Conservation (phyloP, 2,329 filamentous ascomycete genomes). For the Zarea fungicola region DNA sequence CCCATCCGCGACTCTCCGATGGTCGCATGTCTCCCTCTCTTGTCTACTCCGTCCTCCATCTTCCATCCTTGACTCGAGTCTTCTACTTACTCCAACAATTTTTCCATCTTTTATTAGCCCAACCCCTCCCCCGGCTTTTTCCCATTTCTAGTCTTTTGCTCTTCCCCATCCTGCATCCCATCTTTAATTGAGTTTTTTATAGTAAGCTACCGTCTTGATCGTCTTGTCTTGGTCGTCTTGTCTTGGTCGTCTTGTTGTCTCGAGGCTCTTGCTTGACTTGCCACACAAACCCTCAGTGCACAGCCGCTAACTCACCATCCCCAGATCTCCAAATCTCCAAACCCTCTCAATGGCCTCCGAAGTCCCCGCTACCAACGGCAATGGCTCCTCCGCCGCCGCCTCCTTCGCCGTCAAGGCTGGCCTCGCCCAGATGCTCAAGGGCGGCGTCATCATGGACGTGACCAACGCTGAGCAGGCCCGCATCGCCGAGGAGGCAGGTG, state of each 20-base stretch:
- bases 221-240: no score
- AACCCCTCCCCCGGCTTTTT: not conserved
- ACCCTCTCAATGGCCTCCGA: constrained; percentile 30
- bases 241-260: no score
- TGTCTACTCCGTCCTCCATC: constrained; percentile 9
- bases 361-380: constrained; percentile 16
- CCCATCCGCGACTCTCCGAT: constrained; percentile 9
- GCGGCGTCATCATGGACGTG: constrained; percentile 99
- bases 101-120: constrained; percentile 6
- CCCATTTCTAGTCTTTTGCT: not conserved
- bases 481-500: constrained; percentile 95
- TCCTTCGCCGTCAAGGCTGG: constrained; percentile 91
- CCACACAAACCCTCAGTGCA: constrained; percentile 1
- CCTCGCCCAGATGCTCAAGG: constrained; percentile 96
- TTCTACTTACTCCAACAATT: not conserved
- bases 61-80: constrained; percentile 5
- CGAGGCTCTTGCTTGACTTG: no score
- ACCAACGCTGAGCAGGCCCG: constrained; percentile 89
- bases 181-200: constrained; percentile 6
- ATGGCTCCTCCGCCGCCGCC: constrained; percentile 29
- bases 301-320: not conserved
- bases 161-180: not conserved
- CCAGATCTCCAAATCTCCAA: not conserved
- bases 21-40: not conserved
- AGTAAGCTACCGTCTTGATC: not conserved